Evolutionary conservation across 768 basidiomycete species (phyloP), one percentile per base, ranked within the genome.

Genomic region (Galerina marginata): DNA sequence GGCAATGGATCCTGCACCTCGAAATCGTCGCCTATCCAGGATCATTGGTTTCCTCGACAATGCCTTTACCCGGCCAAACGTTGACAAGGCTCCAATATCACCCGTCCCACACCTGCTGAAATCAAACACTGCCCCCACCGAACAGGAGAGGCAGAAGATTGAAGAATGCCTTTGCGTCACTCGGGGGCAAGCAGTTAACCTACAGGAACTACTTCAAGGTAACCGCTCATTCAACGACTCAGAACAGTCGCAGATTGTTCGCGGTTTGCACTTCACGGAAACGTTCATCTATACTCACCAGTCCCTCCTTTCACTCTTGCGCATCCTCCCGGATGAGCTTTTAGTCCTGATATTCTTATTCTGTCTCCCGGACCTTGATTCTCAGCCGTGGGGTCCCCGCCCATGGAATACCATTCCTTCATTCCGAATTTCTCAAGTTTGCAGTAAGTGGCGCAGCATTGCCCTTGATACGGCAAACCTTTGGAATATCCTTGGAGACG

Each of bases 391-490:
- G 33, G 25, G 38, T n/a, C 40, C 16, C 15, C 14, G 43, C 15
- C 43, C 40, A 42, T 55, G 54, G 54, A 29, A 44, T 23, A 29
- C 42, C 11, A 46, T 44, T 33, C 50, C 42, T 15, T 51, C 26
- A 44, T 58, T 58, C 16, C 49, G 20, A 29, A 23, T 38, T 23
- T 51, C 43, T 6, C 54, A 47, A n/a, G 57, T 58, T 2, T 58
- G 48, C 26, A 25, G 14, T 12, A 33, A 11, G 15, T 58, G 57
- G 57, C 38, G 57, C 4, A 11, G 16, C n/a, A 33, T 58, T 23
- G 40, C 40, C 33, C 26, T 58, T 2, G 6, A 25, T 33, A 37
- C 39, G 20, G 48, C 49, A 6, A 16, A 36, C 25, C 15, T 58
- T 9, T 58, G 57, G 57, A 42, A 39, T n/a, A 51, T 47, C 20